phyloP scores from a whole-genome alignment of 305 asterid genomes.

The Fraxinus baroniana region DNA sequence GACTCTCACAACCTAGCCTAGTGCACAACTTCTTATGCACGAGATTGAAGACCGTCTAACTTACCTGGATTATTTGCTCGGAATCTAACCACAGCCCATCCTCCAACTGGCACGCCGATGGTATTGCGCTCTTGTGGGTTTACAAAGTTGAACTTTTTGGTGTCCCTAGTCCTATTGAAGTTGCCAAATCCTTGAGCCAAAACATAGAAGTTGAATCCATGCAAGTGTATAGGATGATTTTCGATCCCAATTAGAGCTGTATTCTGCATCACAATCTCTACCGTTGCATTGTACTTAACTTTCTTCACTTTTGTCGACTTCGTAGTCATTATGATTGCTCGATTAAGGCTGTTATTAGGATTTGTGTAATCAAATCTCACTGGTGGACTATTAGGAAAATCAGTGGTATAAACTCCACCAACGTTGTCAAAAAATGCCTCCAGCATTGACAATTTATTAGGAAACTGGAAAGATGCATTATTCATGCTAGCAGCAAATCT shows the following conservation, averaged over 20 bases:
- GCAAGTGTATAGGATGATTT: conserved; percentile 70
- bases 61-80: conserved; percentile 69
- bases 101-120: conserved; percentile 62
- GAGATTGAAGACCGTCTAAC: not conserved
- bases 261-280: conserved; percentile 58
- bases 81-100: conserved; percentile 72
- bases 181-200: conserved; percentile 75
- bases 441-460: conserved; percentile 43
- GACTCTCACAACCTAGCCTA: not conserved
- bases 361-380: conserved; percentile 52
- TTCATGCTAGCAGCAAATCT: conserved; percentile 63
- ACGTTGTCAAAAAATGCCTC: conserved; percentile 48
- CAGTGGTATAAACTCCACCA: conserved; percentile 51
- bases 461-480: conserved; percentile 56
- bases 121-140: conserved; percentile 69
- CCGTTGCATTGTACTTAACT: conserved; percentile 45
- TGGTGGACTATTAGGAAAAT: conserved; percentile 53
- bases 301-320: conserved; percentile 60
- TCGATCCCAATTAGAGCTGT: conserved; percentile 53
- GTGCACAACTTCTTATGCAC: not conserved
- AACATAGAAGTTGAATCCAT: conserved; percentile 58
- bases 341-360: conserved; percentile 24
- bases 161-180: conserved; percentile 34
- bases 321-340: conserved; percentile 33
- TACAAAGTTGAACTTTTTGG: conserved; percentile 38